Evolutionary conservation across 352 stramenopile species (phyloP), one percentile per base, ranked within the genome.

Genomic region (Globisporangium radiosum): DNA sequence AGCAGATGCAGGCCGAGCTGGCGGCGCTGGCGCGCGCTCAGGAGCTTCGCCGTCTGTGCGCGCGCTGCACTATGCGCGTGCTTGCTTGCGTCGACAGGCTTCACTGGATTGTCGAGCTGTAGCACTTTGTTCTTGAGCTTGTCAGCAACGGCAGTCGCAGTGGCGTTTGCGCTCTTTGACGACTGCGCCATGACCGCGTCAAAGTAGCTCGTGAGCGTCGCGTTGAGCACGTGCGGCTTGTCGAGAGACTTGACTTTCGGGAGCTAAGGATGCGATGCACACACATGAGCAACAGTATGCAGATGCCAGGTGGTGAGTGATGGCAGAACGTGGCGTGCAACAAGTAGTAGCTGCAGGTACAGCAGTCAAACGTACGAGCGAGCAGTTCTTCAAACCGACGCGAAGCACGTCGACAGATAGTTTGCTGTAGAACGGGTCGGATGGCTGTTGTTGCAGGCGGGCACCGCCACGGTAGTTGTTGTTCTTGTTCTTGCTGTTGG

Each of bases 71-170:
- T 63, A n/a, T 71, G 68, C 37, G 68, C 60, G 5, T 50, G 54
- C 39, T 70, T 78, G 9, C 64, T 51, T 7, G 65, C 59, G 42
- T 75, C 65, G 19, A 70, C 72, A 7, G 59, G 67, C 42, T 81
- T 85, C 19, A 88, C 65, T 1, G 82, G 82, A 37, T 92, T 92
- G 53, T 92, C 82, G 54, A 92, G 66, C 50, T 86, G 81, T 59
- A 92, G 56, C 48, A 90, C 75, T 64, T 92, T 92, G 69, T 86
- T 88, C 66, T 86, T 85, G 53, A 92, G 73, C 63, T 81, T 82
- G 19, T 81, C 69, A 15, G 75, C 66, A 13, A 44, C 40, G 45
- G 71, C 64, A 5, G 58, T 54, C 19, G 51, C 42, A 37, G 17
- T 40, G 39, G 51, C 51, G 36, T 57, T 68, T 33, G 11, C 68